These are phyloP conservation scores for Colletotrichum sp. DNA, from an alignment of 2,329 filamentous ascomycete genomes.

Conservation along the genomic window DNA sequence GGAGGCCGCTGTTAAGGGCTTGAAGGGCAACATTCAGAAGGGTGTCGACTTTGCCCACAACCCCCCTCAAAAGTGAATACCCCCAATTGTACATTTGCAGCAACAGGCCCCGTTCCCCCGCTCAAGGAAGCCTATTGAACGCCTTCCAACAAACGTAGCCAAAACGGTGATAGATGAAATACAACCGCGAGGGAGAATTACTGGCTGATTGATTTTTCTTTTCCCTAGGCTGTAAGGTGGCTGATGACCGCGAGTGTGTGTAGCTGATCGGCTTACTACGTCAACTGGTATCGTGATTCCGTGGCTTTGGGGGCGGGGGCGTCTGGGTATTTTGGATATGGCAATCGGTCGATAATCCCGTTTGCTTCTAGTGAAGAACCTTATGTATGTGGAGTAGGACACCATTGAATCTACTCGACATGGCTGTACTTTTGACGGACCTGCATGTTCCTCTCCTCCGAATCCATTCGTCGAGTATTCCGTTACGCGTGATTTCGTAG, in stretches of 20 bases:
- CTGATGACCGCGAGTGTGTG: slow-evolving; percentile 3
- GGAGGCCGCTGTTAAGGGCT: slow-evolving; percentile 73
- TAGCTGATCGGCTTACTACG: not conserved
- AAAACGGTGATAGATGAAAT: slow-evolving; percentile 24
- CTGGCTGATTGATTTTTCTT: slow-evolving; percentile 33
- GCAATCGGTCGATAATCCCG: not conserved
- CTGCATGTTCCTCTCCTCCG: not conserved
- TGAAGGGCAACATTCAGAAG: slow-evolving; percentile 94
- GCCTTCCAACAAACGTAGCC: slow-evolving; percentile 22
- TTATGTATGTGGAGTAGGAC: slow-evolving; percentile 8
- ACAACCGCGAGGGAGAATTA: slow-evolving; percentile 20
- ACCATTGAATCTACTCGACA: not conserved
- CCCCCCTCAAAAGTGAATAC: slow-evolving; percentile 84
- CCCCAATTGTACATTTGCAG: slow-evolving; percentile 29
- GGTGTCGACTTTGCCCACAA: slow-evolving; percentile 89
- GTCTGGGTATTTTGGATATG: slow-evolving; percentile 7
- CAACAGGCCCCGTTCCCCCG: not conserved
- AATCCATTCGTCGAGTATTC: not conserved
- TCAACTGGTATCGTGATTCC: slow-evolving; percentile 1
- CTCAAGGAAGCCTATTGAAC: slow-evolving; percentile 8
- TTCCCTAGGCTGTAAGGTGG: slow-evolving; percentile 32
- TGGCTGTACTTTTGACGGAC: not conserved
- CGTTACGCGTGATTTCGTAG: not conserved
- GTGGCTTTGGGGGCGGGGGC: not conserved
- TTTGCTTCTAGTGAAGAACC: not conserved